Evolutionary conservation across 1,284 basidiomycete species (phyloP).

Genomic region (Porodaedalea pini): DNA sequence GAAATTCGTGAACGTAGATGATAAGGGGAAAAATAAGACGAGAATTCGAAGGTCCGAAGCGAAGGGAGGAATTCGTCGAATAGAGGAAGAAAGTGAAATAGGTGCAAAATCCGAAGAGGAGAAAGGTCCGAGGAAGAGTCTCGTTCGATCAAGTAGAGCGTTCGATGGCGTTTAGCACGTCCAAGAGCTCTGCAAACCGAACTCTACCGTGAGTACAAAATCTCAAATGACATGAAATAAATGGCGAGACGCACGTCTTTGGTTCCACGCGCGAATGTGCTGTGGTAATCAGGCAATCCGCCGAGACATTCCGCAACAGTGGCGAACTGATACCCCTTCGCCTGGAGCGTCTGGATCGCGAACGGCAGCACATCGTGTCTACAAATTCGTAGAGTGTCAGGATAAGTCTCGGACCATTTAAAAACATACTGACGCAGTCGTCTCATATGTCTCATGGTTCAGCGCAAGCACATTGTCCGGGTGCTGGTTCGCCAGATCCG

Average conservation of each 20-base stretch:
- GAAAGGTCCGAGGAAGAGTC: no score
- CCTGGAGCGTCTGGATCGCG: constrained; percentile 26
- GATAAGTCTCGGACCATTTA: not conserved
- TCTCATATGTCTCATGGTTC: constrained; percentile 42
- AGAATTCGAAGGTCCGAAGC: no score
- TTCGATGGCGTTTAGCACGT: constrained; percentile 19
- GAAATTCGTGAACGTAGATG: no score
- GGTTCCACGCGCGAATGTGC: not conserved
- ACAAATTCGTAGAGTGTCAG: not conserved
- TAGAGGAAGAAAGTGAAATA: no score
- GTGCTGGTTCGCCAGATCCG: constrained; percentile 28
- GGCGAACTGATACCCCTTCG: constrained; percentile 40
- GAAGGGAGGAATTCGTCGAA: no score
- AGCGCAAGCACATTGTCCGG: constrained; percentile 41
- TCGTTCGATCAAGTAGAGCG: no score
- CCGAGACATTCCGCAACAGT: constrained; percentile 46
- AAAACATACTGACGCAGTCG: constrained; percentile 33
- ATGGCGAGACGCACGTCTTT: constrained; percentile 14
- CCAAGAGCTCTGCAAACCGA: constrained; percentile 17
- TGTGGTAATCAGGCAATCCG: constrained; percentile 25
- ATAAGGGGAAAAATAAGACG: no score
- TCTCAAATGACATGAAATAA: not conserved
- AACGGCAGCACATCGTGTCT: constrained; percentile 26
- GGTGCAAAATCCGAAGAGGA: no score
- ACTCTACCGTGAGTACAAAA: not conserved